Evolutionary conservation across 257 asterid genomes (phyloP), one percentile per base, ranked within the genome.

Genomic region (Nicotiana knightiana): DNA sequence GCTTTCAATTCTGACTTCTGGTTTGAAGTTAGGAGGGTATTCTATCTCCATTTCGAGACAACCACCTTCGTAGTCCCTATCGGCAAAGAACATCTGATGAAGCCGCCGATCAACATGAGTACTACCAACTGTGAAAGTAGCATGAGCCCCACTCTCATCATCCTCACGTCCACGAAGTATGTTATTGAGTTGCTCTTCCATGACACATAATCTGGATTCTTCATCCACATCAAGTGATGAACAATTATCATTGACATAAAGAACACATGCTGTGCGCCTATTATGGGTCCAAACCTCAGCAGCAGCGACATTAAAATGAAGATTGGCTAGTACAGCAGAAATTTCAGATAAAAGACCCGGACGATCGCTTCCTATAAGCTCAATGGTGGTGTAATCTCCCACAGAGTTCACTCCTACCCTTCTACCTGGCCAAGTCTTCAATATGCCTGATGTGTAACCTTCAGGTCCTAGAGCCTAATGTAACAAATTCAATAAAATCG

Each of bases 211-310:
- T 54, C 92, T 93, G 2, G 95, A 82, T n/a, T 90, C 89, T 64
- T 92, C 97, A 80, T 92, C 91, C 70, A 87, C 91, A 10, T 91
- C 90, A 55, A 85, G 85, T 73, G 85, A 88, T n/a, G 97, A 85
- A 5, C 87, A 81, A 68, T 91, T 88, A 77, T 93, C 92, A 54
- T 90, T 94, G 55, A 96, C 93, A 37, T 94, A 94, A 70, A 96
- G 97, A 62, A 96, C 91, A 51, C 99, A 96, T n/a, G 99, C 99
- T 67, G 88, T 87, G 39, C 98, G 93, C 46, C 91, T 88, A 82
- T 94, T 96, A 81, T 96, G 98, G 9, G 99, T 96, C 99, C 99
- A 96, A 33, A 92, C 97, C 85, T 96, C 98, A n/a, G 99, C 99
- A 67, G 95, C 97, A 67, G 84, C 89, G 0, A 96, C 97, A 64